Evolutionary conservation across 768 basidiomycete genomes (phyloP).

Genomic region (Phlegmacium glaucopus): DNA sequence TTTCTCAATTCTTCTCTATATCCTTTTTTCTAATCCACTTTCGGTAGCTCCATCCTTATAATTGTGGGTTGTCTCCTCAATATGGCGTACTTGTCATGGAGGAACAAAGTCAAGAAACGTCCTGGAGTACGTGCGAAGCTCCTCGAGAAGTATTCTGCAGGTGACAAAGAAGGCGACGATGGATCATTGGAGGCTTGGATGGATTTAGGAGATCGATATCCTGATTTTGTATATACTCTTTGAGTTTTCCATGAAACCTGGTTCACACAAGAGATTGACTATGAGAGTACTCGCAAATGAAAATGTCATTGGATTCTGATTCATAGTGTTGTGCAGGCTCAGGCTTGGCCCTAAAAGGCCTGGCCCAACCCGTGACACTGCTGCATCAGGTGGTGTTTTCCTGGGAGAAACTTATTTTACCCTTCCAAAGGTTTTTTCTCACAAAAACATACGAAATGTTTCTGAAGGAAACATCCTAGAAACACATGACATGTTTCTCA

Average conservation of each 20-base stretch:
- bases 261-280: no score
- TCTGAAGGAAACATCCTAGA: no score
- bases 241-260: slow-evolving; percentile 4
- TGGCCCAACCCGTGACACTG: no score
- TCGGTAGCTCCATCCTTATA: slow-evolving; percentile 22
- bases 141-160: slow-evolving; percentile 23
- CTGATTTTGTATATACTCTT: slow-evolving; percentile 31
- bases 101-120: slow-evolving; percentile 23
- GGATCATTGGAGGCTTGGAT: slow-evolving; percentile 28
- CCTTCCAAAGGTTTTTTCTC: no score
- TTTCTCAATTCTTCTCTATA: neutral
- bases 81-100: slow-evolving; percentile 21
- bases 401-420: no score
- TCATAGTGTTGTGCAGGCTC: no score
- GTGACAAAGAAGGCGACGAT: slow-evolving; percentile 21
- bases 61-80: slow-evolving; percentile 23
- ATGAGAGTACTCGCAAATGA: no score
- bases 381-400: no score
- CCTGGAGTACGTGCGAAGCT: slow-evolving; percentile 21
- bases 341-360: no score
- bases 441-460: no score
- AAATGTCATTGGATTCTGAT: no score
- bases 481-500: no score
- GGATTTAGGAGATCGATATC: slow-evolving; percentile 33
- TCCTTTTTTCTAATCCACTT: neutral